Percentiles rank a stretch among this genome's conserved stretches.
Evolutionary conservation across 495 filamentous ascomycete species (phyloP).

Genomic region (Aspergillus affinis): DNA sequence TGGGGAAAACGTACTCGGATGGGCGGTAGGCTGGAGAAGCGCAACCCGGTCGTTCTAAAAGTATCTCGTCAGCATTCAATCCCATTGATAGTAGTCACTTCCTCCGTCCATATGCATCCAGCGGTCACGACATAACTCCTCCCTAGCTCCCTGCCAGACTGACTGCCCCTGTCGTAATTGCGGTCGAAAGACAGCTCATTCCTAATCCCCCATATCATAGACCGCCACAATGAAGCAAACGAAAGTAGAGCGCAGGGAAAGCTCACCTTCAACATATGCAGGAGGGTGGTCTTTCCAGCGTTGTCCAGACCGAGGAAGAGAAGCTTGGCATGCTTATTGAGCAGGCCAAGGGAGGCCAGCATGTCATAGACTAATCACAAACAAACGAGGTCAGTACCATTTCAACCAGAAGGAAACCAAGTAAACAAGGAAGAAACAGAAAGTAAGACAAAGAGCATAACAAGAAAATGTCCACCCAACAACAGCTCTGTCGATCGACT

Average conservation of each 20-base stretch:
- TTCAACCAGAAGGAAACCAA: conserved; percentile 18
- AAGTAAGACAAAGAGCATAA: no score
- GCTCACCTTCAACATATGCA: conserved; percentile 90
- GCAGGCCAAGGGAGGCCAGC: conserved; percentile 82
- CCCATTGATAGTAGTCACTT: background rate
- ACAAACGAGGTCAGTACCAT: conserved; percentile 6
- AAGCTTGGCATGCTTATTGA: conserved; percentile 96
- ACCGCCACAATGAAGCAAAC: background rate
- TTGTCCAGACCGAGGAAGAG: conserved; percentile 95
- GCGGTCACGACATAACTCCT: background rate
- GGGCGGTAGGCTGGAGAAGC: conserved; percentile 84
- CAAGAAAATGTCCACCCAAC: background rate
- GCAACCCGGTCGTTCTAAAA: conserved; percentile 90
- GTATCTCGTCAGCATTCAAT: conserved; percentile 18
- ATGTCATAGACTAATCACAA: conserved; percentile 78
- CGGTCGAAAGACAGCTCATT: conserved; percentile 1
- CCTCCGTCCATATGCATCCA: background rate
- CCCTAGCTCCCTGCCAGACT: background rate
- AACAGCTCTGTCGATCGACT: conserved; percentile 2
- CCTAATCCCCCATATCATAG: background rate
- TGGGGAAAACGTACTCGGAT: conserved; percentile 68
- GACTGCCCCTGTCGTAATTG: background rate
- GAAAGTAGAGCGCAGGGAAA: conserved; percentile 10
- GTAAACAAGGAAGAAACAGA: background rate
- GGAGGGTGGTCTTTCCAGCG: conserved; percentile 92